Evolutionary conservation across 306 rosid genomes (phyloP).

Genomic region (Fagus crenata): DNA sequence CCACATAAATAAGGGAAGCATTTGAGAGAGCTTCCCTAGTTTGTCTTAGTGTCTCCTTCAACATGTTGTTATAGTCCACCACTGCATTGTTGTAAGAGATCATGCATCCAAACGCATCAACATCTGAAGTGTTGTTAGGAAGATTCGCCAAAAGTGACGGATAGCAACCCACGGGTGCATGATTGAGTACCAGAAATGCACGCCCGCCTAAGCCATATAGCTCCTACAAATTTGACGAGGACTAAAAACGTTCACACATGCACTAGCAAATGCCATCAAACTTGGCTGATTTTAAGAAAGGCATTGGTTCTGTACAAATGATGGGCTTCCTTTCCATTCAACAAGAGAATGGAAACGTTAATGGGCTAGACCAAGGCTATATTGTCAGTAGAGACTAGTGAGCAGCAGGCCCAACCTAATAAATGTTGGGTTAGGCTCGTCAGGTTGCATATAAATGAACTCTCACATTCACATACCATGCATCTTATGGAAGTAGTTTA

Average conservation of each 20-base stretch:
- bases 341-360: background rate
- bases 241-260: background rate
- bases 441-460: background rate
- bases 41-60: constrained; percentile 40
- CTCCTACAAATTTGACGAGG: constrained; percentile 48
- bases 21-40: constrained; percentile 46
- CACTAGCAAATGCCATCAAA: background rate
- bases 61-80: constrained; percentile 52
- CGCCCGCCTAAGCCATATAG: constrained; percentile 66
- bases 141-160: constrained; percentile 58
- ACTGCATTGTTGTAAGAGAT: constrained; percentile 66
- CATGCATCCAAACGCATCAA: constrained; percentile 73
- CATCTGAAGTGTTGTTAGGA: constrained; percentile 51
- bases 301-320: background rate
- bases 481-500: constrained; percentile 13
- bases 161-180: constrained; percentile 86
- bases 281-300: background rate
- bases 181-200: constrained; percentile 62
- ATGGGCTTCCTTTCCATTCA: background rate
- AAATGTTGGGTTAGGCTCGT: background rate
- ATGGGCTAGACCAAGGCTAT: background rate
- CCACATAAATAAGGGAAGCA: constrained; percentile 66
- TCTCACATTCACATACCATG: background rate
- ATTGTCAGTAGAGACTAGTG: background rate
- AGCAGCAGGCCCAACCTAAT: background rate